Percentiles rank a stretch among this genome's conserved stretches.
Conservation (phyloP, 1,284 basidiomycete species). For the Uromyces viciae-fabae region DNA sequence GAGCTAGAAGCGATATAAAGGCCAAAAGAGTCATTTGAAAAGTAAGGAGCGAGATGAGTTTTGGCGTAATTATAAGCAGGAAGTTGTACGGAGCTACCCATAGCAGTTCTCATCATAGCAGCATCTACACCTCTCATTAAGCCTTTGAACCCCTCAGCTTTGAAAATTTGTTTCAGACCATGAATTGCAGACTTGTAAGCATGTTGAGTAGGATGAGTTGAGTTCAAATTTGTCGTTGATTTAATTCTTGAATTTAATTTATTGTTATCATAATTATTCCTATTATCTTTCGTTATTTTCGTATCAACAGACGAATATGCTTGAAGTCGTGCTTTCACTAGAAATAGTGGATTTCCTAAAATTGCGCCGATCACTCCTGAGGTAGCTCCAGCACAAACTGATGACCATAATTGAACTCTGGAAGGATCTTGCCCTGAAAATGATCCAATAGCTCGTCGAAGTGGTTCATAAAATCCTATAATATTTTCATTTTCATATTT, state of each 20-base stretch:
- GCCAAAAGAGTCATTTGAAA: slow-evolving; percentile 69
- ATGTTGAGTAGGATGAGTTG: slow-evolving; percentile 77
- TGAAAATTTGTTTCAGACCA: slow-evolving; percentile 74
- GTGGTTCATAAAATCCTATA: slow-evolving; percentile 89
- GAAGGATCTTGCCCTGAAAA: slow-evolving; percentile 34
- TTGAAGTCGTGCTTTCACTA: slow-evolving; percentile 97
- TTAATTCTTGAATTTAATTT: too few species aligned
- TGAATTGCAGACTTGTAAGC: slow-evolving; percentile 78
- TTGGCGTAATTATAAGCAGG: slow-evolving; percentile 94
- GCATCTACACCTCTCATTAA: slow-evolving; percentile 86
- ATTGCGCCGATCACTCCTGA: slow-evolving; percentile 61
- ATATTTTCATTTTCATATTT: too few species aligned
- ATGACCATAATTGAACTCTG: slow-evolving; percentile 46
- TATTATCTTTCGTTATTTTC: too few species aligned
- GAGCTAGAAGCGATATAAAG: slow-evolving; percentile 83
- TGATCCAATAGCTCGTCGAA: slow-evolving; percentile 61
- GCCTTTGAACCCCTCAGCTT: slow-evolving; percentile 72
- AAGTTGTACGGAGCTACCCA: slow-evolving; percentile 89
- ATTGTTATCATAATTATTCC: background rate
- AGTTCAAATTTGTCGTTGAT: too few species aligned
- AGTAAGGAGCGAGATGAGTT: slow-evolving; percentile 58
- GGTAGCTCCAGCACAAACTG: slow-evolving; percentile 47
- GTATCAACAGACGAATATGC: slow-evolving; percentile 57
- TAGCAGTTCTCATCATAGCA: slow-evolving; percentile 84
- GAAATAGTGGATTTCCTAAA: slow-evolving; percentile 87